A percentile compares a stretch with the other conserved stretches of the same genome.
Conservation (phyloP, 176 grass and related monocot genomes). For the Bromus sterilis region DNA sequence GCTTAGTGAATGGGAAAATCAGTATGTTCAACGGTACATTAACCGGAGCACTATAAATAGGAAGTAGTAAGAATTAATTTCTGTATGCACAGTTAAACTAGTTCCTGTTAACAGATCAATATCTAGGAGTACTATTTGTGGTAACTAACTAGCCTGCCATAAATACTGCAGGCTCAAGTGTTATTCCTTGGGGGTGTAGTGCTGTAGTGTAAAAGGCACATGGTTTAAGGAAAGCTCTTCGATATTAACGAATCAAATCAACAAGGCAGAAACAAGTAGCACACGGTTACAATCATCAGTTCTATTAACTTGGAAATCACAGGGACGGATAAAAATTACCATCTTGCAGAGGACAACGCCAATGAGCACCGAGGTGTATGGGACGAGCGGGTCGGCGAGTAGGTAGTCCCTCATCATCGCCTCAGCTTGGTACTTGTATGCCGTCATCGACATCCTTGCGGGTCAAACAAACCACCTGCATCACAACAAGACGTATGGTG, state of each 20-base stretch:
- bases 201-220: not conserved
- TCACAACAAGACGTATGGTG: not conserved
- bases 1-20: not conserved
- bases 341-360: slow-evolving; percentile 87
- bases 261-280: not conserved
- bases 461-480: slow-evolving; percentile 28
- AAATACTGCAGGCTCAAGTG: not conserved
- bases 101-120: not conserved
- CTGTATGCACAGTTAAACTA: not conserved
- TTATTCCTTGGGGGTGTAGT: not conserved
- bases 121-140: not conserved
- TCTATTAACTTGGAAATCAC: not conserved
- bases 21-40: not conserved
- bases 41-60: not conserved
- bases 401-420: slow-evolving; percentile 70
- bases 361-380: slow-evolving; percentile 61
- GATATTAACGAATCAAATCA: not conserved
- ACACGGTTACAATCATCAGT: not conserved
- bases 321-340: slow-evolving; percentile 39
- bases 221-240: slow-evolving; percentile 1
- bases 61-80: not conserved
- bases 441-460: slow-evolving; percentile 32
- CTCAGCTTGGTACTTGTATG: slow-evolving; percentile 68
- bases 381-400: slow-evolving; percentile 62
- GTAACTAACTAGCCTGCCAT: slow-evolving; percentile 9